A percentile compares a stretch with the other conserved stretches of the same genome.
Evolutionary conservation across 2,329 filamentous ascomycete genomes (phyloP).

Genomic region (Botrytis byssoidea): DNA sequence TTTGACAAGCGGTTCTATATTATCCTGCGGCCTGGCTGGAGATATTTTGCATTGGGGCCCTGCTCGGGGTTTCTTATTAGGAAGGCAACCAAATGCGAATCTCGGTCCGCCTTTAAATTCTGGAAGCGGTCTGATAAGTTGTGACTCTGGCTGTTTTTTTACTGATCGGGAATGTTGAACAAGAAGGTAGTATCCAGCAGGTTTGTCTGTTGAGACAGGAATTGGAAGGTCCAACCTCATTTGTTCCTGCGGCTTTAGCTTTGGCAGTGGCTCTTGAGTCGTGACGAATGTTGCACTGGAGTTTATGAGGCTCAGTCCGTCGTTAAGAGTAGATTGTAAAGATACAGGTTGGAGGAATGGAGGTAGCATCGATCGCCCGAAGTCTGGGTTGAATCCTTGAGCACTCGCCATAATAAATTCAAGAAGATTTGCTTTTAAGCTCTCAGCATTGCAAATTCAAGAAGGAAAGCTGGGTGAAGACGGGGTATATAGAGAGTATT

Average conservation of each 20-base stretch:
- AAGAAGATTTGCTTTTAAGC: not conserved
- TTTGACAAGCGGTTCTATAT: not conserved
- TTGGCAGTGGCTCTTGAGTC: not conserved
- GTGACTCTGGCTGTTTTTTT: too few species aligned
- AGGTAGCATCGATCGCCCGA: not conserved
- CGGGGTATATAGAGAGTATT: too few species aligned
- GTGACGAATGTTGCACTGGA: not conserved
- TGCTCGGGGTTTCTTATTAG: not conserved
- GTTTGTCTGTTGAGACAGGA: not conserved
- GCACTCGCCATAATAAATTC: not conserved
- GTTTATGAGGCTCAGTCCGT: not conserved
- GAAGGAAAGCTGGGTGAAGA: not conserved
- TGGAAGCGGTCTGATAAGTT: not conserved
- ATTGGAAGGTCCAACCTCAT: not conserved
- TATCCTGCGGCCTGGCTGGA: not conserved
- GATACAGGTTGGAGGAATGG: not conserved
- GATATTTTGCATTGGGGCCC: not conserved
- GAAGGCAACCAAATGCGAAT: constrained; percentile 12
- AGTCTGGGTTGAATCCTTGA: not conserved
- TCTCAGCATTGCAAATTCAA: not conserved
- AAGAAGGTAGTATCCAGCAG: not conserved
- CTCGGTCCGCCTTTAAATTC: not conserved
- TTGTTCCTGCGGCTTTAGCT: not conserved
- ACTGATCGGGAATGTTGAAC: not conserved
- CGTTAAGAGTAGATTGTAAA: not conserved